Evolutionary conservation across 2,329 filamentous ascomycete species (phyloP).

Genomic region (Alternaria conjuncta): DNA sequence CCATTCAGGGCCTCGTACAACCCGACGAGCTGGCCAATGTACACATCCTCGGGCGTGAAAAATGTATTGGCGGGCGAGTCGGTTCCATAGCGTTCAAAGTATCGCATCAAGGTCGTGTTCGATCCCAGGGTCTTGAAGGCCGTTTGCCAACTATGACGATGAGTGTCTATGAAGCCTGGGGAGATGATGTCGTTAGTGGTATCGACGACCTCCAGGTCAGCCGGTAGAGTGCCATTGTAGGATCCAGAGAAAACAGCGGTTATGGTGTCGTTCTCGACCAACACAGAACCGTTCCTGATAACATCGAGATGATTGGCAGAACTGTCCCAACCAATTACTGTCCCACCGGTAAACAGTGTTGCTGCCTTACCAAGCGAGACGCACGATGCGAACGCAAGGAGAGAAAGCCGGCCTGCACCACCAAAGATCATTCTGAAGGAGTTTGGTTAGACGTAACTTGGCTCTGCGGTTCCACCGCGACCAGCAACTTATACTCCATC

Average conservation of each 20-base stretch:
- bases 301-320: constrained; percentile 46
- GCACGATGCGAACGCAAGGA: constrained; percentile 5
- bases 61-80: background rate
- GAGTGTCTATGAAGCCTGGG: constrained; percentile 64
- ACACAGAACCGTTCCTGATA: constrained; percentile 51
- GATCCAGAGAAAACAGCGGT: constrained; percentile 9
- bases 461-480: background rate
- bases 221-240: constrained; percentile 24
- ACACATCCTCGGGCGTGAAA: constrained; percentile 29
- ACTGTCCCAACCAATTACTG: constrained; percentile 52
- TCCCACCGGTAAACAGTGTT: constrained; percentile 35
- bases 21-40: constrained; percentile 43
- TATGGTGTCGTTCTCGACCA: constrained; percentile 51
- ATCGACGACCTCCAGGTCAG: constrained; percentile 50
- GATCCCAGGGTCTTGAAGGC: constrained; percentile 60
- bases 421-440: constrained; percentile 1
- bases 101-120: constrained; percentile 52
- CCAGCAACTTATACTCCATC: constrained; percentile 4
- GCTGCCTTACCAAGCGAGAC: background rate
- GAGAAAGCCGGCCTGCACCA: background rate
- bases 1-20: constrained; percentile 59
- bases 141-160: constrained; percentile 60
- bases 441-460: background rate
- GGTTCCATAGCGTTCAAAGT: constrained; percentile 22
- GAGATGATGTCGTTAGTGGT: constrained; percentile 58